phyloP scores from a whole-genome alignment of 495 filamentous ascomycete species.

The Podospora australis region DNA sequence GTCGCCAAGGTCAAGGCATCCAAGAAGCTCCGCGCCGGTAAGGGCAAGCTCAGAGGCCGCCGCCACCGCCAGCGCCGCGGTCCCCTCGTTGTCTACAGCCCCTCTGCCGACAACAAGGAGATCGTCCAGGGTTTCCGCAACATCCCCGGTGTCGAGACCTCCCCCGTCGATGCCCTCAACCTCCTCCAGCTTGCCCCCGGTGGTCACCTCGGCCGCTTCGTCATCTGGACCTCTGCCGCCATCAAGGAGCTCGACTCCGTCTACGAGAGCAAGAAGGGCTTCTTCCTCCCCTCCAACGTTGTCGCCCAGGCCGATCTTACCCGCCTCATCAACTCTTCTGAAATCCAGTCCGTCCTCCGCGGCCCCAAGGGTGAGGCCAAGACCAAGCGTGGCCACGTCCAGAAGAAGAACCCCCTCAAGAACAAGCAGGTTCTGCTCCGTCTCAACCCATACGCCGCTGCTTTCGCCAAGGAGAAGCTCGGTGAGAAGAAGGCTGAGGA shows the following conservation, averaged over 20 bases:
- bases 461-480: constrained; percentile 65
- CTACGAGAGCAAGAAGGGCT: constrained; percentile 99
- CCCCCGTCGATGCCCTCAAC: constrained; percentile 89
- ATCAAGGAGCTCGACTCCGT: constrained; percentile 93
- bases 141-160: constrained; percentile 96
- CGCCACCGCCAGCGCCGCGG: constrained; percentile 96
- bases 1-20: constrained; percentile 89
- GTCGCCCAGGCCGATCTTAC: constrained; percentile 86
- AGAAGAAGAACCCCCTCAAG: constrained; percentile 99
- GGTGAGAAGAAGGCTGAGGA: constrained; percentile 35
- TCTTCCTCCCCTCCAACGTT: constrained; percentile 82
- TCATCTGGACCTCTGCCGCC: constrained; percentile 95
- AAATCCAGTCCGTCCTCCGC: constrained; percentile 90
- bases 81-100: constrained; percentile 92
- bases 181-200: constrained; percentile 97
- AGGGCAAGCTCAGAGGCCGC: constrained; percentile 93
- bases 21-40: constrained; percentile 91
- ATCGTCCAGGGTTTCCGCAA: constrained; percentile 93
- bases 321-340: constrained; percentile 97
- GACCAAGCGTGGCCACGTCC: constrained; percentile 83
- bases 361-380: constrained; percentile 80
- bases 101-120: constrained; percentile 85
- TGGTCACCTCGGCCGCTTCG: constrained; percentile 97
- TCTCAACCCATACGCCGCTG: constrained; percentile 92
- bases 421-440: constrained; percentile 97